Evolutionary conservation across 148 eudicot genomes (phyloP), one percentile per base, ranked within the genome.

Genomic region (Chenopodium berlandieri): DNA sequence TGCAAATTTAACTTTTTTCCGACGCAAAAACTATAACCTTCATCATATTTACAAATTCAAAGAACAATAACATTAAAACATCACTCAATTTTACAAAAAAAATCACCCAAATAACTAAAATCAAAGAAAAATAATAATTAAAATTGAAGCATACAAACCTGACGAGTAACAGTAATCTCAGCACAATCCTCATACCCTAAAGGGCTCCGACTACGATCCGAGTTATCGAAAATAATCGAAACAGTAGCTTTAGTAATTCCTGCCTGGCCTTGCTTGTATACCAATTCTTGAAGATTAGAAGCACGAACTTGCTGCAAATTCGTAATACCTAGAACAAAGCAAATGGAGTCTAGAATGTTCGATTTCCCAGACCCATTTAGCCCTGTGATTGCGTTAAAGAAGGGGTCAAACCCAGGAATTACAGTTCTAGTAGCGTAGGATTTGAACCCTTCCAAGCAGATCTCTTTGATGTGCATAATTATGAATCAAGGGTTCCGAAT

Each of bases 241-340:
- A 97, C 99, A 0, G 99, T 92, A 1, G 99, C 99, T 76, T 97
- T 97, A 0, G 98, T 97, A 73, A 97, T 94, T 37, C 99, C 99
- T 71, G 99, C 98, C 78, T 97, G 99, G 7, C 99, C 99, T 85
- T 97, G 99, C 91, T 97, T 94, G 82, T 97, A 97, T 30, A 97
- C 98, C 76, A 97, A 87, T 86, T 97, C 98, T 79, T 97, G 99
- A 34, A 97, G 86, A 88, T 97, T 97, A 0, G 99, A 90, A 85
- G 99, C 99, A 84, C 99, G 85, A 81, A 97, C 99, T 78, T 97
- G 99, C 90, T 91, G 95, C 89, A 97, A 84, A 81, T 97, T 97
- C 22, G 99, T 97, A 47, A 97, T 97, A 3, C 99, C 98, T 75
- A 97, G 77, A 20, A 97, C 98, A 66, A 97, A 97, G 84, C 99